A percentile compares a stretch with the other conserved stretches of the same genome.
These are phyloP conservation scores for Puccinia triticina DNA, from an alignment of 1,284 basidiomycete species.

Conservation along the genomic window DNA sequence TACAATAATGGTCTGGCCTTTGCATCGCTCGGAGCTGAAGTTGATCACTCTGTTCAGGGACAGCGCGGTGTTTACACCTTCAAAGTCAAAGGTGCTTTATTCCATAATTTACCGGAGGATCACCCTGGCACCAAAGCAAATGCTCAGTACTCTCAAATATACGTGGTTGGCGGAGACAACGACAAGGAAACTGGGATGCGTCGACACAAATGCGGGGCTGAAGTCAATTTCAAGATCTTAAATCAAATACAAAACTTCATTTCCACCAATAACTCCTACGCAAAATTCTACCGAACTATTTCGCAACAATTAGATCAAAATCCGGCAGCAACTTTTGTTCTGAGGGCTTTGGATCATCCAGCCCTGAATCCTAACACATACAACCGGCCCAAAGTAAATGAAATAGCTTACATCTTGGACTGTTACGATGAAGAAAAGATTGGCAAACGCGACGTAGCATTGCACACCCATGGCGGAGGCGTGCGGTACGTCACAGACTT, in stretches of 20 bases:
- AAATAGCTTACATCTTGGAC: background rate
- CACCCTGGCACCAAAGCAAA: background rate
- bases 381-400: background rate
- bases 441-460: background rate
- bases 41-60: slow-evolving; percentile 3
- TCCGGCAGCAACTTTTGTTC: background rate
- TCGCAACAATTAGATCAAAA: background rate
- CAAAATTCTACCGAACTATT: background rate
- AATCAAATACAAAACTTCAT: background rate
- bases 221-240: background rate
- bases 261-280: background rate
- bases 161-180: background rate
- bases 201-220: background rate
- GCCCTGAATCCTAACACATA: background rate
- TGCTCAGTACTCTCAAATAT: slow-evolving; percentile 18
- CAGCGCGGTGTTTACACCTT: background rate
- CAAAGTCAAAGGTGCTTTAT: background rate
- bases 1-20: slow-evolving; percentile 28
- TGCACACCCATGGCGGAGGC: background rate
- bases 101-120: background rate
- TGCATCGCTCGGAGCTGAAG: background rate
- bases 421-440: background rate
- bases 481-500: background rate
- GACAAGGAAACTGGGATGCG: background rate
- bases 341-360: background rate